Evolutionary conservation across 73 alveolate species (phyloP).

Genomic region (Uronychia setigera): DNA sequence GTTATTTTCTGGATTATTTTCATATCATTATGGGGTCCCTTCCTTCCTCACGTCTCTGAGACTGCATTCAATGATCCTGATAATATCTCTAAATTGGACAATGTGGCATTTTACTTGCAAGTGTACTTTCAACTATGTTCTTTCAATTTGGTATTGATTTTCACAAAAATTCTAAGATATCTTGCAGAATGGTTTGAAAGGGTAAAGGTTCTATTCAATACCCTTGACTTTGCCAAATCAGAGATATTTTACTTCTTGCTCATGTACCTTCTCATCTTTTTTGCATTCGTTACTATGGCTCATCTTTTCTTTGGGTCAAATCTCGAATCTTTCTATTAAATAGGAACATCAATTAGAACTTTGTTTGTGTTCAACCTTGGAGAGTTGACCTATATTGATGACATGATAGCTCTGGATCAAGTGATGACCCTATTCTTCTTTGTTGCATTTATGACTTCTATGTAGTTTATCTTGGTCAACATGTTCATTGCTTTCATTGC

Average conservation of each 20-base stretch:
- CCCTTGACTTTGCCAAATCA: constrained; percentile 48
- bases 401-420: constrained; percentile 41
- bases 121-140: constrained; percentile 37
- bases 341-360: constrained; percentile 29
- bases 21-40: constrained; percentile 4
- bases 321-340: constrained; percentile 37
- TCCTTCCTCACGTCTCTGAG: neutral
- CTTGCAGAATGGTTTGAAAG: constrained; percentile 70
- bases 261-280: constrained; percentile 66
- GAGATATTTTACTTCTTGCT: constrained; percentile 71
- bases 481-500: constrained; percentile 74
- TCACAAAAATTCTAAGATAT: constrained; percentile 59
- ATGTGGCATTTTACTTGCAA: neutral
- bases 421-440: constrained; percentile 45
- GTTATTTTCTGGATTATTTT: constrained; percentile 58
- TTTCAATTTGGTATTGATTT: constrained; percentile 55
- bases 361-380: constrained; percentile 47
- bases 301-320: constrained; percentile 72
- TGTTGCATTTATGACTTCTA: constrained; percentile 60
- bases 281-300: constrained; percentile 63
- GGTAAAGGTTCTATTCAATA: constrained; percentile 57
- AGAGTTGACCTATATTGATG: constrained; percentile 38
- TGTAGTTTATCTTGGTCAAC: constrained; percentile 70
- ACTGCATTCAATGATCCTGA: constrained; percentile 22
- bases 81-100: constrained; percentile 15